phyloP scores from a whole-genome alignment of 139 green algal genomes.

The Pycnococcus provasolii region DNA sequence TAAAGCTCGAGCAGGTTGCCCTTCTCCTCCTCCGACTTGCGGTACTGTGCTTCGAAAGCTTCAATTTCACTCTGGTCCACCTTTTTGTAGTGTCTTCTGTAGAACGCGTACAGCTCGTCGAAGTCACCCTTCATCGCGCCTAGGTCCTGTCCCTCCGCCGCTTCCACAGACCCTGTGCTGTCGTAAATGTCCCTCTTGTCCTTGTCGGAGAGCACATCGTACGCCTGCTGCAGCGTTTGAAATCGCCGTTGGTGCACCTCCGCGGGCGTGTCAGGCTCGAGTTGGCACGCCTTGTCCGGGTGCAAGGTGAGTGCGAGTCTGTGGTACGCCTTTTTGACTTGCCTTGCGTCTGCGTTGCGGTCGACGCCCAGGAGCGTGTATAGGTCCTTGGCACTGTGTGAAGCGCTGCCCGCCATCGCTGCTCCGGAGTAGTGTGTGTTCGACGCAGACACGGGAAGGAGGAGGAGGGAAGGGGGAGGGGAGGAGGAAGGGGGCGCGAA shows the following conservation, averaged over 20 bases:
- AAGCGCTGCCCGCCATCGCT: too few species aligned
- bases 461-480: too few species aligned
- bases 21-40: conserved; percentile 59
- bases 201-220: conserved; percentile 64
- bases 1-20: conserved; percentile 65
- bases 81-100: conserved; percentile 54
- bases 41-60: conserved; percentile 48
- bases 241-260: conserved; percentile 61
- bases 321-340: conserved; percentile 76
- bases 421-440: too few species aligned
- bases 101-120: conserved; percentile 62
- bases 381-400: background rate
- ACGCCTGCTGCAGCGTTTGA: conserved; percentile 79
- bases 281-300: conserved; percentile 60
- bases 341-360: conserved; percentile 27
- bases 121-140: conserved; percentile 31
- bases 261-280: background rate
- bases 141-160: conserved; percentile 44
- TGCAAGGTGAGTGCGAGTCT: conserved; percentile 73
- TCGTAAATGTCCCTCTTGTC: conserved; percentile 84
- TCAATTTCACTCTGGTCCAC: conserved; percentile 56
- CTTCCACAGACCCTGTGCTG: conserved; percentile 54
- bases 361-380: conserved; percentile 32
- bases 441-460: too few species aligned
- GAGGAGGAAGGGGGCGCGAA: too few species aligned